These are phyloP conservation scores for Thelonectria blattea DNA, from an alignment of 2,329 filamentous ascomycete species.

Conservation along the genomic window DNA sequence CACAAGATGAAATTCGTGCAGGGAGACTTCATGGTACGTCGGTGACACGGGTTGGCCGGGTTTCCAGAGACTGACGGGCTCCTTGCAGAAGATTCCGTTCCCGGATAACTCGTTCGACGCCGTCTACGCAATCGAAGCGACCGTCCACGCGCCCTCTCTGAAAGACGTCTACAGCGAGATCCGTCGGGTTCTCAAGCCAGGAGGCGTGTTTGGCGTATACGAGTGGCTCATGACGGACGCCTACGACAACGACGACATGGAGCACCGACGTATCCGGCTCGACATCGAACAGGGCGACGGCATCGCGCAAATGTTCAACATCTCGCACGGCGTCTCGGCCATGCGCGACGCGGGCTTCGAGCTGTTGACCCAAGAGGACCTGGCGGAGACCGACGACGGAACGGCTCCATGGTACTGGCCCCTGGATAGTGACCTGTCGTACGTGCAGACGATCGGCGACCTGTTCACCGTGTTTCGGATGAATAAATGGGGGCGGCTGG, in stretches of 20 bases:
- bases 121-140: constrained; percentile 94
- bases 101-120: constrained; percentile 87
- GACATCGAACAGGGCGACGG: constrained; percentile 92
- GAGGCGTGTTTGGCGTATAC: constrained; percentile 90
- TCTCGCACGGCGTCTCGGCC: constrained; percentile 77
- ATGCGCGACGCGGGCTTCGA: constrained; percentile 87
- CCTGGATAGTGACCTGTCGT: constrained; percentile 74
- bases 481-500: constrained; percentile 76
- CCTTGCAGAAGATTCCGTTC: constrained; percentile 81
- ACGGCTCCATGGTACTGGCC: constrained; percentile 89
- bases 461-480: constrained; percentile 80
- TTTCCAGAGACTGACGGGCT: background rate
- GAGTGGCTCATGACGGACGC: constrained; percentile 96
- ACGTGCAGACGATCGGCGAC: constrained; percentile 76
- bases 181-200: constrained; percentile 90
- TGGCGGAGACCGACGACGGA: constrained; percentile 56
- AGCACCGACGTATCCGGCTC: constrained; percentile 84
- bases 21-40: constrained; percentile 84
- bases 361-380: constrained; percentile 61
- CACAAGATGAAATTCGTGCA: constrained; percentile 83
- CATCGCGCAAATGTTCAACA: constrained; percentile 91
- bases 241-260: constrained; percentile 85
- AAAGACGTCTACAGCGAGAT: constrained; percentile 91
- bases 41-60: background rate
- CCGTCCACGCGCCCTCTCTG: constrained; percentile 85